A percentile compares a stretch with the other conserved stretches of the same genome.
Evolutionary conservation across 768 basidiomycete species (phyloP).

Genomic region (Myochromella boudieri): DNA sequence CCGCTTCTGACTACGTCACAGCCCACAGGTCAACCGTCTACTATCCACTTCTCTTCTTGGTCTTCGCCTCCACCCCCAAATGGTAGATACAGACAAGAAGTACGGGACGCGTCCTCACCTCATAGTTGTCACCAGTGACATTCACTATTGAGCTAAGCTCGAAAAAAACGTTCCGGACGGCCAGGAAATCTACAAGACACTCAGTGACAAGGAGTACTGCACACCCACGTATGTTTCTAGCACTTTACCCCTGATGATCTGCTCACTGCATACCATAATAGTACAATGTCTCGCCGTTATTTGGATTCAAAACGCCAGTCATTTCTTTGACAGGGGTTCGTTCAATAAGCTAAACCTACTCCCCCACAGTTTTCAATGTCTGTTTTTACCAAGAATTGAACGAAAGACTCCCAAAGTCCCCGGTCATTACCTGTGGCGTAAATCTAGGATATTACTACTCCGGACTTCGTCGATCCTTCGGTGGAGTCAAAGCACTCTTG

Average conservation of each 20-base stretch:
- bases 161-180: constrained; percentile 27
- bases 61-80: constrained; percentile 40
- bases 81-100: constrained; percentile 36
- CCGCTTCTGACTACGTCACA: constrained; percentile 17
- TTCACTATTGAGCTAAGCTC: constrained; percentile 32
- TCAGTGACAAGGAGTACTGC: constrained; percentile 32
- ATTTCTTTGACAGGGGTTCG: background rate
- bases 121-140: constrained; percentile 43
- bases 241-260: background rate
- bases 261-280: background rate
- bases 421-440: constrained; percentile 33
- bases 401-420: constrained; percentile 23
- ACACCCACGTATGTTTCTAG: constrained; percentile 1
- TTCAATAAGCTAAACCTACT: too few relatives aligned
- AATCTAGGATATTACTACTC: constrained; percentile 45
- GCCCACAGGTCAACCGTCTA: constrained; percentile 49
- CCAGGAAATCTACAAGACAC: constrained; percentile 11
- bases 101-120: constrained; percentile 32
- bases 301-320: constrained; percentile 33
- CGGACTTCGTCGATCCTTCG: constrained; percentile 29
- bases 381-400: constrained; percentile 37
- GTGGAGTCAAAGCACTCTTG: constrained; percentile 15
- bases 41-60: constrained; percentile 39
- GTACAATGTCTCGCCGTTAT: constrained; percentile 23
- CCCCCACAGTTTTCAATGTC: constrained; percentile 41